Evolutionary conservation across 768 basidiomycete species (phyloP), one percentile per base, ranked within the genome.

Genomic region (Cyclocybe cylindracea): DNA sequence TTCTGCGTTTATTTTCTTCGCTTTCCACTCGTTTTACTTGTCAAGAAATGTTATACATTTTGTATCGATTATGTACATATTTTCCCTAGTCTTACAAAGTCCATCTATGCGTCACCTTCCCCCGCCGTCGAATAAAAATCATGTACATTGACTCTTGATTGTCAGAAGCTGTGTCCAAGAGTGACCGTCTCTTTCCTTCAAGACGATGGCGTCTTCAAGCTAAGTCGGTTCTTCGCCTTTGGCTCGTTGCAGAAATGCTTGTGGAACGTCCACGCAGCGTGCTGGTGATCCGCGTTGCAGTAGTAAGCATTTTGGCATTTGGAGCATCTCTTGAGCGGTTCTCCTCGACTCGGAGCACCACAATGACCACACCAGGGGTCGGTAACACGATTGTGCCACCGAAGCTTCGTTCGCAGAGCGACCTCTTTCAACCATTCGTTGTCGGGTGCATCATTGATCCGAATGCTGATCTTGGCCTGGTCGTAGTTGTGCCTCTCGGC

Each of bases 311-410:
- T 39, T 14, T 49, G 50, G 44, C 63, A 65, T 7, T 31, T 55
- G 4, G 54, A 36, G 38, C 63, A 65, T 19, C 50, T 53, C 37
- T 54, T 45, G 40, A 65, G 53, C 2, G 48, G 52, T 10, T 10
- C 40, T 14, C 46, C 41, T 48, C 35, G 19, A 1, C 60, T 52
- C 19, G 63, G 61, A 5, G 59, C 59, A 14, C 63, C 63, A 33
- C 63, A 65, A 35, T 65, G 57, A 9, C 59, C 61, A 42, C 63
- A 65, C 57, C 59, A 65, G 7, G 51, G 57, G 3, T 49, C 55
- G 3, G 45, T 54, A 7, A 47, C 19, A 32, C 60, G 53, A 7
- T 60, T 56, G 13, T 61, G 59, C 63, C 61, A 65, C 29, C 63
- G 44, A 14, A 51, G 42, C 34, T 62, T 61, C 1, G 51, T 59